Percentiles rank a stretch among this genome's conserved stretches.
These are phyloP conservation scores for Musa beccarii DNA, from an alignment of 176 grass and related monocot species.

Conservation along the genomic window DNA sequence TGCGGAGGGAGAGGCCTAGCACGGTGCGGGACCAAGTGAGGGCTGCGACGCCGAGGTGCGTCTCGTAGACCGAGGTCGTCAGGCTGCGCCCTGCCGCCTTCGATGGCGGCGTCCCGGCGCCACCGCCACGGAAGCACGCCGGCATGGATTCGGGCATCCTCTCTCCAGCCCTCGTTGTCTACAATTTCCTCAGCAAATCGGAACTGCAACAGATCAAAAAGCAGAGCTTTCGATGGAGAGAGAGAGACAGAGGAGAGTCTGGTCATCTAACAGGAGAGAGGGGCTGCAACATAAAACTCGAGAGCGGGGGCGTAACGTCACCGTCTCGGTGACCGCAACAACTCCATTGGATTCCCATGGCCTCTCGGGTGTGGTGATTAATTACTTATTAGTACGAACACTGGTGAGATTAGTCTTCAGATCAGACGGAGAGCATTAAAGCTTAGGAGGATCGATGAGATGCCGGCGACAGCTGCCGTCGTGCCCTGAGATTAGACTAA, in stretches of 20 bases:
- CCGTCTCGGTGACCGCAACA: not conserved
- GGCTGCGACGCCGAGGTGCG: slow-evolving; percentile 49
- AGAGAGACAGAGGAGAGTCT: not conserved
- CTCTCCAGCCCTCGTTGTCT: not conserved
- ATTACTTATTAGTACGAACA: not conserved
- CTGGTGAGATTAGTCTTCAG: too few species aligned
- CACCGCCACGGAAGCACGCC: slow-evolving; percentile 33
- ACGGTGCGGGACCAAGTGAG: slow-evolving; percentile 63
- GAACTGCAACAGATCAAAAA: not conserved
- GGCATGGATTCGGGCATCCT: slow-evolving; percentile 41
- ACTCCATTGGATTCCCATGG: not conserved
- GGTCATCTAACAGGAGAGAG: not conserved
- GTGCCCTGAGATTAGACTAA: too few species aligned
- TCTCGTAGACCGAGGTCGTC: slow-evolving; percentile 78
- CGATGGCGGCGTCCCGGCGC: not conserved
- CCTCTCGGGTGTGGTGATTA: not conserved
- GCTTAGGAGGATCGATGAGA: too few species aligned
- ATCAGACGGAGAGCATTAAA: too few species aligned
- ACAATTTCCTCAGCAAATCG: not conserved
- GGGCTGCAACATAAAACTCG: not conserved
- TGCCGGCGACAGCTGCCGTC: too few species aligned
- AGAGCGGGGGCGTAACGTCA: not conserved
- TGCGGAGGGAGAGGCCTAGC: slow-evolving; percentile 58
- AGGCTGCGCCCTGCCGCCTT: slow-evolving; percentile 29
- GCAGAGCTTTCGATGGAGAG: not conserved